A percentile compares a stretch with the other conserved stretches of the same genome.
phyloP scores from a whole-genome alignment of 176 grass and related monocot species.

The Avena sativa region DNA sequence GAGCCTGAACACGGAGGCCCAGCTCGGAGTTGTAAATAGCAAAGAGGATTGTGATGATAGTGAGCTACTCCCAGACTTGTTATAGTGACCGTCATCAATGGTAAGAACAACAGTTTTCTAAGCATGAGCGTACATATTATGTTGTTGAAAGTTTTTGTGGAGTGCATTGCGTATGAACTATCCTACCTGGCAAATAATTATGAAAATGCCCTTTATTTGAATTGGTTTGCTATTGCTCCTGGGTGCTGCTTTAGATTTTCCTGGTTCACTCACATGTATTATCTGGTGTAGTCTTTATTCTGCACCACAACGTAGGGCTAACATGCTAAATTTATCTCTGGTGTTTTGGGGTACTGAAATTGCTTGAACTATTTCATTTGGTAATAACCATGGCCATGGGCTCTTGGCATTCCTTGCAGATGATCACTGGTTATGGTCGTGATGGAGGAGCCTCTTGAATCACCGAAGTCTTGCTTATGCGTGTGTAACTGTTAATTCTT shows the following conservation, averaged over 20 bases:
- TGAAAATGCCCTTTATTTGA: not conserved
- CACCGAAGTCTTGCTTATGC: conserved; percentile 42
- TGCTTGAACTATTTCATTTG: conserved; percentile 22
- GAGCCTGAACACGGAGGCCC: conserved; percentile 65
- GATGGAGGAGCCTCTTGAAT: conserved; percentile 55
- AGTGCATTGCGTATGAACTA: not conserved
- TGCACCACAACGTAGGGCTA: not conserved
- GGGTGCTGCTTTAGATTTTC: not conserved
- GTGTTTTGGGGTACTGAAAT: not conserved
- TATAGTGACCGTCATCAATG: conserved; percentile 45
- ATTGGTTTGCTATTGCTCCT: not conserved
- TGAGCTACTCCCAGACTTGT: conserved; percentile 60
- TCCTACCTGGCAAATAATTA: not conserved
- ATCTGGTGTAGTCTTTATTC: not conserved
- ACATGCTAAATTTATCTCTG: not conserved
- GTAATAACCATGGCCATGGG: not conserved
- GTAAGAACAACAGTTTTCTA: conserved; percentile 28
- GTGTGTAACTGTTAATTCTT: conserved; percentile 76
- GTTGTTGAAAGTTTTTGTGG: not conserved
- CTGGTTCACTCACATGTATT: not conserved
- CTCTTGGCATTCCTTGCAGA: conserved; percentile 45
- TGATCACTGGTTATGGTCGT: conserved; percentile 49
- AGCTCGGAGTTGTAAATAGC: conserved; percentile 87
- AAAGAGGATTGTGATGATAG: conserved; percentile 58
- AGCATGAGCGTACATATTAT: conserved; percentile 16